Conservation (phyloP, 2,329 filamentous ascomycete genomes). For the Penicillium sp. region DNA sequence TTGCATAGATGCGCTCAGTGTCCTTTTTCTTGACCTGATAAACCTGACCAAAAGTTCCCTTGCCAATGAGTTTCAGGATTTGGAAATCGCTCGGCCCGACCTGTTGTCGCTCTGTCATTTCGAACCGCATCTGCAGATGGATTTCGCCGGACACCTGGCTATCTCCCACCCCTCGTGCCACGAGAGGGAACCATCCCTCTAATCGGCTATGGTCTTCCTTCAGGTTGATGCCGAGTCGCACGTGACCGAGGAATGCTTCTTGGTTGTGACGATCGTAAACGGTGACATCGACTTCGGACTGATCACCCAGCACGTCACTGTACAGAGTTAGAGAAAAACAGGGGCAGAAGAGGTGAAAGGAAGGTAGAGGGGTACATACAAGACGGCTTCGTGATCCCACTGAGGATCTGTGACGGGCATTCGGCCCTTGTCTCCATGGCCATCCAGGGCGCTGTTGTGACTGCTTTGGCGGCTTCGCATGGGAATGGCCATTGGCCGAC, state of each 20-base stretch:
- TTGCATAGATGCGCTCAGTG: constrained; percentile 92
- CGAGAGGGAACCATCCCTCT: constrained; percentile 80
- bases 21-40: constrained; percentile 98
- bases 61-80: constrained; percentile 92
- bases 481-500: constrained; percentile 86
- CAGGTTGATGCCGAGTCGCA: constrained; percentile 72
- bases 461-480: constrained; percentile 97
- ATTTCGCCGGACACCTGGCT: constrained; percentile 79
- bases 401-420: constrained; percentile 76
- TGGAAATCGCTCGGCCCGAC: constrained; percentile 95
- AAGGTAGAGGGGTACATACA: constrained; percentile 61
- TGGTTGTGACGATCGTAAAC: constrained; percentile 84
- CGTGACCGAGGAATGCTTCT: constrained; percentile 88
- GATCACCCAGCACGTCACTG: constrained; percentile 88
- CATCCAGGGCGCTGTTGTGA: constrained; percentile 78
- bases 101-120: constrained; percentile 82
- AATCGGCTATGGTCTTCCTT: constrained; percentile 68
- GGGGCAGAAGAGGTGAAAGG: neutral
- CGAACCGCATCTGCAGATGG: constrained; percentile 79
- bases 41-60: constrained; percentile 96
- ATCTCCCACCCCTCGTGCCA: constrained; percentile 75
- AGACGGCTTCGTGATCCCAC: constrained; percentile 93
- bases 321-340: constrained; percentile 27
- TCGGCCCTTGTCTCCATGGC: constrained; percentile 56
- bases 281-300: constrained; percentile 87